Evolutionary conservation across 306 rosid species (phyloP).

Genomic region (Pyrus pyrifolia): DNA sequence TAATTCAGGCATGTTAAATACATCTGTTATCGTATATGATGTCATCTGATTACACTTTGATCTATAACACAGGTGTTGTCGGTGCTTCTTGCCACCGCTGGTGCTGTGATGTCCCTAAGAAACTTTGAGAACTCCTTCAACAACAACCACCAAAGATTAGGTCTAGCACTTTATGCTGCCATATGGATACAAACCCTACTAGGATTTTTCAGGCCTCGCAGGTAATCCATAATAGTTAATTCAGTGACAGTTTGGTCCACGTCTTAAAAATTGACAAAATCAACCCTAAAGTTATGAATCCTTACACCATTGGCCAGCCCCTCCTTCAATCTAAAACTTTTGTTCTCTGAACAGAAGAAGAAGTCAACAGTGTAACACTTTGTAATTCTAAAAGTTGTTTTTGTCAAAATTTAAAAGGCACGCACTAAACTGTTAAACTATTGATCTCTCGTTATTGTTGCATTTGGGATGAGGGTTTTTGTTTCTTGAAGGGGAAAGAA

Average conservation of each 20-base stretch:
- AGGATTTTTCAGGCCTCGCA: conserved; percentile 87
- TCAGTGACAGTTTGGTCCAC: too few relatives aligned
- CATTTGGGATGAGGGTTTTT: not conserved
- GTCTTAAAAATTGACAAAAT: too few relatives aligned
- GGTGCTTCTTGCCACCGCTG: conserved; percentile 65
- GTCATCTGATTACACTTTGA: conserved; percentile 10
- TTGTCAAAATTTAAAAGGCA: too few relatives aligned
- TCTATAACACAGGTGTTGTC: conserved; percentile 45
- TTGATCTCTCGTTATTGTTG: not conserved
- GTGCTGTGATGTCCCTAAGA: conserved; percentile 71
- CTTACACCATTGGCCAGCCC: too few relatives aligned
- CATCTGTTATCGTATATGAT: not conserved
- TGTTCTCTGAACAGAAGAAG: too few relatives aligned
- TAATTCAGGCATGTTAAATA: conserved; percentile 8
- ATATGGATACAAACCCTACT: conserved; percentile 58
- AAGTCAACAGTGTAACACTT: too few relatives aligned
- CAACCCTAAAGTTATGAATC: too few relatives aligned
- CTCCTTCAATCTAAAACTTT: too few relatives aligned
- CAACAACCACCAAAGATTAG: conserved; percentile 83
- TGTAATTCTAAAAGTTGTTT: too few relatives aligned
- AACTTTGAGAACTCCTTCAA: conserved; percentile 88
- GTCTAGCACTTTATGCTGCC: conserved; percentile 75
- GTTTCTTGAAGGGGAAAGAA: conserved; percentile 58
- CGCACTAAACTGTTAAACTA: too few relatives aligned
- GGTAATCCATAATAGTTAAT: conserved; percentile 24